Conservation (phyloP, 2,329 filamentous ascomycete genomes). For the Colletotrichum tabaci region DNA sequence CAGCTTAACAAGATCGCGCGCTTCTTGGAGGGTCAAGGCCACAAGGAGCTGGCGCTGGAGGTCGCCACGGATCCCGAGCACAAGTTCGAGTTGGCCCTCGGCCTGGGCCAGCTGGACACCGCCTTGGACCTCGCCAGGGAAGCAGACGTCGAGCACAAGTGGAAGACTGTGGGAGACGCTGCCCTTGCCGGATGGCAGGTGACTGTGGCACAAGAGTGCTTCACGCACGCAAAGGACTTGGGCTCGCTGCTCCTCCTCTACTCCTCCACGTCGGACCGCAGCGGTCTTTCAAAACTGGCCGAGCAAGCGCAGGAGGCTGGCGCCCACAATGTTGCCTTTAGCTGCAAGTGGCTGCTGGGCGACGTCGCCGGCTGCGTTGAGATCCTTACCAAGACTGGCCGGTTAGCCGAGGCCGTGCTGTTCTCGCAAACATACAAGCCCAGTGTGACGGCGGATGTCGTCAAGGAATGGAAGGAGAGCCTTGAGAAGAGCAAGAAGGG, state of each 20-base stretch:
- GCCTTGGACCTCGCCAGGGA: conserved; percentile 87
- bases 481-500: conserved; percentile 89
- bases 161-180: conserved; percentile 96
- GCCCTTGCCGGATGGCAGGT: conserved; percentile 91
- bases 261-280: conserved; percentile 85
- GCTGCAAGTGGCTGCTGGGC: conserved; percentile 87
- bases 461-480: conserved; percentile 84
- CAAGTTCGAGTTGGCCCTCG: conserved; percentile 92
- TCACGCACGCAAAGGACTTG: conserved; percentile 89
- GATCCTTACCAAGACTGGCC: conserved; percentile 82
- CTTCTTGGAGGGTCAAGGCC: conserved; percentile 96
- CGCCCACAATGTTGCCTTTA: conserved; percentile 94
- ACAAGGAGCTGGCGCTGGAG: conserved; percentile 95
- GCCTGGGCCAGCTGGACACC: conserved; percentile 86
- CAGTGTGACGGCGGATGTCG: conserved; percentile 77
- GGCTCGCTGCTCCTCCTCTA: conserved; percentile 91
- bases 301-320: conserved; percentile 82
- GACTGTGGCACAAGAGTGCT: conserved; percentile 91
- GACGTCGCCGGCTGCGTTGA: conserved; percentile 87
- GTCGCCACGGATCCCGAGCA: conserved; percentile 96
- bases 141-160: conserved; percentile 94
- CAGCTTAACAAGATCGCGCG: conserved; percentile 98
- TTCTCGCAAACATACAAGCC: conserved; percentile 98
- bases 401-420: conserved; percentile 87
- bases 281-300: conserved; percentile 81